Evolutionary conservation across 495 filamentous ascomycete species (phyloP).

Genomic region (Talaromyces stipitatus): DNA sequence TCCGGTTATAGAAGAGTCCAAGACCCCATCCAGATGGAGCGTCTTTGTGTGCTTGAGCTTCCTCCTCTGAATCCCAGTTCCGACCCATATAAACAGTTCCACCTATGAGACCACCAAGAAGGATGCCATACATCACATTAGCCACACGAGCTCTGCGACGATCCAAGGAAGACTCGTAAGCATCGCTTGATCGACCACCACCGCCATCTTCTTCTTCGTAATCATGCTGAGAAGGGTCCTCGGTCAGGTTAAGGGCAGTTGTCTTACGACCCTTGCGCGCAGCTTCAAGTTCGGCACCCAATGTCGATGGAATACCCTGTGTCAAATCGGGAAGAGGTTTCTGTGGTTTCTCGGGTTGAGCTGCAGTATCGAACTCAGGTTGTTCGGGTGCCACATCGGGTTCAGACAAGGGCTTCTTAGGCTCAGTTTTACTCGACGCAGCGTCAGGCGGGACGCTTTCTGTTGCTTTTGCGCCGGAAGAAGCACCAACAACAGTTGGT

Average conservation of each 20-base stretch:
- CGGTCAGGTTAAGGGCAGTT: conserved; percentile 48
- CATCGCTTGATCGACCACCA: conserved; percentile 60
- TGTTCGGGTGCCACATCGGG: conserved; percentile 11
- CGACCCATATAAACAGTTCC: conserved; percentile 67
- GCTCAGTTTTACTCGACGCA: not conserved
- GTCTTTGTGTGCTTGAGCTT: conserved; percentile 55
- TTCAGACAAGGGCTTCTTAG: not conserved
- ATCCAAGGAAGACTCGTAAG: conserved; percentile 86
- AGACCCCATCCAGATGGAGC: conserved; percentile 68
- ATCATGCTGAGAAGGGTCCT: conserved; percentile 44
- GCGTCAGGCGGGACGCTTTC: not conserved
- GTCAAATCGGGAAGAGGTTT: conserved; percentile 77
- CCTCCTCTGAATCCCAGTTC: conserved; percentile 75
- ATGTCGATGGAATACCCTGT: conserved; percentile 83
- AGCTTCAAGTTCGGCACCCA: conserved; percentile 60
- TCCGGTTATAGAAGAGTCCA: conserved; percentile 68
- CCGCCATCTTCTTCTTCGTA: conserved; percentile 42
- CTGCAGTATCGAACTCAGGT: conserved; percentile 21
- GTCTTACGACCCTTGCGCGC: conserved; percentile 36
- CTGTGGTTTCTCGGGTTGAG: conserved; percentile 17
- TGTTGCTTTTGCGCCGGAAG: not conserved
- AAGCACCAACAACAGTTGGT: not conserved
- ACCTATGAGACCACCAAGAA: conserved; percentile 41
- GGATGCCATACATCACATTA: conserved; percentile 53
- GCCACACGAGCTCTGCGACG: conserved; percentile 64